A percentile compares a stretch with the other conserved stretches of the same genome.
phyloP scores from a whole-genome alignment of 768 basidiomycete genomes.

The Tylopilus intermedius region DNA sequence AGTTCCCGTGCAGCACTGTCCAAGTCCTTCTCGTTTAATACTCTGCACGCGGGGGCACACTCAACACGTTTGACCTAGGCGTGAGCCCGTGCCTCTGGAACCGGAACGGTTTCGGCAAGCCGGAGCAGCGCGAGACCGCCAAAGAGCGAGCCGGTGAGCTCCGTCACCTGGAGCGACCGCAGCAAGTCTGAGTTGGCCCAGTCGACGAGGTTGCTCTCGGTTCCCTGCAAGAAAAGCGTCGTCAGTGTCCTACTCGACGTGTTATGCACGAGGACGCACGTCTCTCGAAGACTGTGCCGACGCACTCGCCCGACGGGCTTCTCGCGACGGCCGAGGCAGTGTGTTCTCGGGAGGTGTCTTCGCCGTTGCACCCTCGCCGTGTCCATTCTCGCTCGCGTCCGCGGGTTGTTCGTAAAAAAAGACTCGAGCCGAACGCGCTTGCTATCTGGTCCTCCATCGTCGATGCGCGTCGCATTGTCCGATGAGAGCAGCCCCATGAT shows the following conservation, averaged over 20 bases:
- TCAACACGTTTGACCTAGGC: constrained; percentile 78
- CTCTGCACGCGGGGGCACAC: constrained; percentile 43
- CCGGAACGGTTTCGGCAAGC: constrained; percentile 78
- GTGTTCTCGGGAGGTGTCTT: constrained; percentile 18
- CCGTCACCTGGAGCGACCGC: constrained; percentile 48
- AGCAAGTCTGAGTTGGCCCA: constrained; percentile 92
- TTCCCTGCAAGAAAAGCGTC: too few relatives aligned
- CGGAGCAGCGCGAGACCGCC: constrained; percentile 78
- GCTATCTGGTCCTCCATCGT: constrained; percentile 29
- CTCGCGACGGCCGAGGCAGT: too few relatives aligned
- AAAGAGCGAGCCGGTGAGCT: constrained; percentile 41
- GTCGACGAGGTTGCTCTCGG: constrained; percentile 59
- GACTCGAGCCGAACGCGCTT: constrained; percentile 51
- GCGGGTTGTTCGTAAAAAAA: constrained; percentile 44
- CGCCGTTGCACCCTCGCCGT: constrained; percentile 10
- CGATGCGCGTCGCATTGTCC: constrained; percentile 21
- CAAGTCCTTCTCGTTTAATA: constrained; percentile 26
- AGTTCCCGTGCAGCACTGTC: constrained; percentile 80
- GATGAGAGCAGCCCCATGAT: constrained; percentile 53
- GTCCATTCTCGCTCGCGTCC: constrained; percentile 15
- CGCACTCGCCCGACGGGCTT: too few relatives aligned
- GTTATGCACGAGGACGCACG: too few relatives aligned
- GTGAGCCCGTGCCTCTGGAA: constrained; percentile 74
- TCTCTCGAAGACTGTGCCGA: too few relatives aligned
- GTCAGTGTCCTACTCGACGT: too few relatives aligned